phyloP scores from a whole-genome alignment of 192 early-diverging fungal species.

The Obelidium mucronatum region DNA sequence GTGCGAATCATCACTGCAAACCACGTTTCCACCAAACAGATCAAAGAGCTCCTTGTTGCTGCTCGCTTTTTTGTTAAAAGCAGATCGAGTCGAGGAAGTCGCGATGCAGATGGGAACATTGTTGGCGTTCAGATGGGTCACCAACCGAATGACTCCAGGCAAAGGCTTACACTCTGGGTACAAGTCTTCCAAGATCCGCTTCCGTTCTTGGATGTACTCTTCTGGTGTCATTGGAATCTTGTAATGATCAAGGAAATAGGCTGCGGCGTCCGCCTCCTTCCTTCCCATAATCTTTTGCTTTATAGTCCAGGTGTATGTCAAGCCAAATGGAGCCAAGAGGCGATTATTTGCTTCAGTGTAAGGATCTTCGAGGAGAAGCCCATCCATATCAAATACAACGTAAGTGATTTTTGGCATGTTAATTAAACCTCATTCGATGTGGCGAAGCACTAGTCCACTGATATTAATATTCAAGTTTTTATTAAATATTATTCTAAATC shows the following conservation, averaged over 20 bases:
- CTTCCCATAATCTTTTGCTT: conserved; percentile 34
- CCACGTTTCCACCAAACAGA: conserved; percentile 78
- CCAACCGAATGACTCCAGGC: conserved; percentile 58
- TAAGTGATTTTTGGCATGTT: not conserved
- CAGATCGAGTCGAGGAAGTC: conserved; percentile 77
- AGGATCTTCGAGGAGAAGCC: conserved; percentile 66
- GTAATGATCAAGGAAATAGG: conserved; percentile 75
- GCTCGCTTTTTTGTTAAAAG: conserved; percentile 77
- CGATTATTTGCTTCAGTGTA: conserved; percentile 86
- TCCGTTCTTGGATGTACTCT: conserved; percentile 75
- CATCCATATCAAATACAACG: conserved; percentile 54
- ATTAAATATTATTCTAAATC: not conserved
- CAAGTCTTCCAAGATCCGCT: conserved; percentile 44
- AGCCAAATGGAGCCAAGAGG: conserved; percentile 77
- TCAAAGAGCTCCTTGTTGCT: conserved; percentile 75
- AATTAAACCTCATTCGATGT: no score
- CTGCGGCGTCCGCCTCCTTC: conserved; percentile 34
- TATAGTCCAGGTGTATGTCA: conserved; percentile 45
- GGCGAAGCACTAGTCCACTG: no score
- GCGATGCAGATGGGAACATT: conserved; percentile 78
- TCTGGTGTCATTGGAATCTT: conserved; percentile 77
- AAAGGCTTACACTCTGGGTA: conserved; percentile 73
- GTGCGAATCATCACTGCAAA: conserved; percentile 85
- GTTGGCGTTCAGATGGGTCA: conserved; percentile 75
- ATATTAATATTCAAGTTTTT: no score